Conservation (phyloP, 441 rosid genomes). For the Erodium texanum region DNA sequence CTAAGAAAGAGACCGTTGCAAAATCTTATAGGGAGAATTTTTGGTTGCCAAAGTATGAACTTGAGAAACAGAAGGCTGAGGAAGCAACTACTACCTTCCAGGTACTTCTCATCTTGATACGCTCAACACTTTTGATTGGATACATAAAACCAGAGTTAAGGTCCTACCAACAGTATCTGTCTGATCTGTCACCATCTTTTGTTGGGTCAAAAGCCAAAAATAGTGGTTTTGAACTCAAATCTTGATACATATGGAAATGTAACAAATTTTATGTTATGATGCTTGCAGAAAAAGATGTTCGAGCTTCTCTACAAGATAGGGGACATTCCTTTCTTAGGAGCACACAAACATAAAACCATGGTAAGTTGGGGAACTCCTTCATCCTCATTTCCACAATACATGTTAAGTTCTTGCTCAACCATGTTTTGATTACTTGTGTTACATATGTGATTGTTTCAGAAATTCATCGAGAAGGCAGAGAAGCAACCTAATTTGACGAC, state of each 20-base stretch:
- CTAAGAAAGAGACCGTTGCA: constrained; percentile 25
- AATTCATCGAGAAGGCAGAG: constrained; percentile 80
- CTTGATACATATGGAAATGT: too few species aligned
- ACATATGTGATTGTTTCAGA: constrained; percentile 30
- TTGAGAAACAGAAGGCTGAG: constrained; percentile 23
- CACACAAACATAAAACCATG: constrained; percentile 20
- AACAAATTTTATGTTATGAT: not conserved
- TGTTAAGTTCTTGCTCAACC: not conserved
- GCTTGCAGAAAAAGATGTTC: constrained; percentile 21
- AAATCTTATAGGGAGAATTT: constrained; percentile 18
- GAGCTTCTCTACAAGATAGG: constrained; percentile 26
- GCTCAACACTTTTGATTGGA: too few species aligned
- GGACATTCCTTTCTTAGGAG: constrained; percentile 8
- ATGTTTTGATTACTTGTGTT: not conserved
- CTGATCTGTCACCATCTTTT: too few species aligned
- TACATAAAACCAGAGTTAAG: too few species aligned
- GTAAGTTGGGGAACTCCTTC: constrained; percentile 13
- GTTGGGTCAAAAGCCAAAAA: too few species aligned
- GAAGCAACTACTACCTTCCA: constrained; percentile 16
- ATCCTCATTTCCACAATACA: not conserved
- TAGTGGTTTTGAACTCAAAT: too few species aligned
- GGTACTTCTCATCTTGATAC: constrained; percentile 11
- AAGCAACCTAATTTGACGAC: constrained; percentile 69
- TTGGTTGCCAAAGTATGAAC: constrained; percentile 30
- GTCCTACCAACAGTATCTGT: too few species aligned